Evolutionary conservation across 1,284 basidiomycete genomes (phyloP).

Genomic region (Melampsora allii-populina): DNA sequence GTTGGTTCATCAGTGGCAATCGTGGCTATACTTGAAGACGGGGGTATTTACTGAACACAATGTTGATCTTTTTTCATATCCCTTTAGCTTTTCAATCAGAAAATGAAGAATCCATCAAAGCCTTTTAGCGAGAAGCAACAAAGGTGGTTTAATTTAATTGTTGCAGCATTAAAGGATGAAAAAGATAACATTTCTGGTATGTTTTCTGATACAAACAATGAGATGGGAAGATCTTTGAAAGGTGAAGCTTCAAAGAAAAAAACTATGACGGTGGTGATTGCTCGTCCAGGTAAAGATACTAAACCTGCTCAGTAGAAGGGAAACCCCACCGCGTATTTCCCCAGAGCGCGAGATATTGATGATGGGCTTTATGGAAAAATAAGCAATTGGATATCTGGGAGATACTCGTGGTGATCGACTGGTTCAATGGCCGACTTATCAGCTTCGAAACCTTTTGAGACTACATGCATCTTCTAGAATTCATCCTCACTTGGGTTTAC

Average conservation of each 20-base stretch:
- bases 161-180: constrained; percentile 23
- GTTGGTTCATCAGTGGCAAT: background rate
- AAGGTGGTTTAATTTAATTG: constrained; percentile 41
- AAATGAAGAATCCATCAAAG: constrained; percentile 42
- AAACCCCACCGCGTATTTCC: no score
- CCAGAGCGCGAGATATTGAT: no score
- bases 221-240: background rate
- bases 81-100: constrained; percentile 33
- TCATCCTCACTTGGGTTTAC: no score
- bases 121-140: constrained; percentile 31
- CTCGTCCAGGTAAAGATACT: background rate
- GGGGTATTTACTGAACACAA: background rate
- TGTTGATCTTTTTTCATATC: background rate
- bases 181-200: constrained; percentile 12
- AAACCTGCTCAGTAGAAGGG: background rate
- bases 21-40: background rate
- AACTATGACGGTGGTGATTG: background rate
- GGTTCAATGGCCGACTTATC: no score
- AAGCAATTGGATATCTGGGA: no score
- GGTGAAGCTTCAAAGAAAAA: constrained; percentile 10
- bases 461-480: no score
- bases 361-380: no score
- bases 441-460: no score
- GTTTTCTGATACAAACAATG: background rate
- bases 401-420: no score